Conservation (phyloP, 495 filamentous ascomycete genomes). For the Neurospora sublineolata region DNA sequence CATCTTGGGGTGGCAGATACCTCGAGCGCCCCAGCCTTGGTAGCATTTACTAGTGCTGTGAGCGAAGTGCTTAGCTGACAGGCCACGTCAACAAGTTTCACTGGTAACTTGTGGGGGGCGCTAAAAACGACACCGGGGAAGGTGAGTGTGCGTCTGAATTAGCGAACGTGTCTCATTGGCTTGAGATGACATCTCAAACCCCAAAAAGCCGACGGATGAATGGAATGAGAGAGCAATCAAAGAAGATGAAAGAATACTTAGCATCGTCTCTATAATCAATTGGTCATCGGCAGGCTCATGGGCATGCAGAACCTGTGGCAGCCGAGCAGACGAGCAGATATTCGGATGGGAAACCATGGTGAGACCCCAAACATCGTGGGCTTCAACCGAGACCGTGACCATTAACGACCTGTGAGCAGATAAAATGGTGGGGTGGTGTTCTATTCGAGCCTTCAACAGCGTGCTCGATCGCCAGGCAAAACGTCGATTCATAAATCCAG, state of each 20-base stretch:
- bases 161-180: background rate
- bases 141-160: background rate
- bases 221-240: background rate
- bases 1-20: too few species aligned
- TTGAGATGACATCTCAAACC: background rate
- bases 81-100: too few species aligned
- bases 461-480: background rate
- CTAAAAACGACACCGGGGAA: background rate
- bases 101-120: too few species aligned
- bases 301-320: background rate
- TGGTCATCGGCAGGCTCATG: background rate
- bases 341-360: background rate
- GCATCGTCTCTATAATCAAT: background rate
- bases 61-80: too few species aligned
- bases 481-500: background rate
- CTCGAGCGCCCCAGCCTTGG: too few species aligned
- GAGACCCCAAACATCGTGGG: background rate
- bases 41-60: too few species aligned
- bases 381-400: background rate
- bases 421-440: background rate
- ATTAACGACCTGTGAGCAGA: background rate
- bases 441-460: background rate
- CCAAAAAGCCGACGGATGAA: background rate
- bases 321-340: background rate
- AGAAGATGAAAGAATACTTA: background rate